These are phyloP conservation scores for Salix koriyanagi DNA, from an alignment of 345 rosid genomes.

Conservation along the genomic window DNA sequence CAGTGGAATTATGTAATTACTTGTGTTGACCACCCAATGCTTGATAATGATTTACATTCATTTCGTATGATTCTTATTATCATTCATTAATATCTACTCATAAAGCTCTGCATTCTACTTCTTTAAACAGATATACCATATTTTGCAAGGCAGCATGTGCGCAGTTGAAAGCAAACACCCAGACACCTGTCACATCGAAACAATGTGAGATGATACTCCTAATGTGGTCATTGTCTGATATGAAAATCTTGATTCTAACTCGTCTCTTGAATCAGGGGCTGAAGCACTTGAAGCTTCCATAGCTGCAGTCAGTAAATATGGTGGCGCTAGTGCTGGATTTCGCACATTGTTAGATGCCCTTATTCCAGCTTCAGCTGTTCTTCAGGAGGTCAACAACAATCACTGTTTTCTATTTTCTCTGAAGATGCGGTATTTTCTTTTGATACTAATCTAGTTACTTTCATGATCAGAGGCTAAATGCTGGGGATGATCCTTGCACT, in stretches of 20 bases:
- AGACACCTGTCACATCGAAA: conserved; percentile 52
- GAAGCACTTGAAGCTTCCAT: conserved; percentile 81
- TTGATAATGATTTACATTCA: conserved; percentile 11
- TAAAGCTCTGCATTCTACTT: conserved; percentile 3
- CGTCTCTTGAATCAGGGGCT: conserved; percentile 56
- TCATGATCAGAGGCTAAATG: conserved; percentile 57
- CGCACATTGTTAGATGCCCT: conserved; percentile 93
- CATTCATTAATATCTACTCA: neutral
- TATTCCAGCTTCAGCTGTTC: conserved; percentile 79
- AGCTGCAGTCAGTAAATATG: conserved; percentile 81
- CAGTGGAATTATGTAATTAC: conserved; percentile 77
- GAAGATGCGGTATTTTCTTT: neutral
- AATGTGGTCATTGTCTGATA: conserved; percentile 6
- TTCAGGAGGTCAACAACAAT: conserved; percentile 55
- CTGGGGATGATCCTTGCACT: conserved; percentile 61
- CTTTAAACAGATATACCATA: conserved; percentile 58
- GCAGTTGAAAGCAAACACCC: conserved; percentile 51
- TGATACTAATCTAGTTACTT: conserved; percentile 12
- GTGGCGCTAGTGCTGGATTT: conserved; percentile 89
- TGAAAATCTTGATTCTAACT: conserved; percentile 6
- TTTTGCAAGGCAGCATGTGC: conserved; percentile 88
- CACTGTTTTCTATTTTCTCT: neutral
- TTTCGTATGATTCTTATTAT: neutral
- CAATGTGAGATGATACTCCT: conserved; percentile 55
- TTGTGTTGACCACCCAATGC: conserved; percentile 9